Base-by-base conservation (phyloP, 225 moss, liverwort and hornwort species). In the Straminergon stramineum region DNA sequence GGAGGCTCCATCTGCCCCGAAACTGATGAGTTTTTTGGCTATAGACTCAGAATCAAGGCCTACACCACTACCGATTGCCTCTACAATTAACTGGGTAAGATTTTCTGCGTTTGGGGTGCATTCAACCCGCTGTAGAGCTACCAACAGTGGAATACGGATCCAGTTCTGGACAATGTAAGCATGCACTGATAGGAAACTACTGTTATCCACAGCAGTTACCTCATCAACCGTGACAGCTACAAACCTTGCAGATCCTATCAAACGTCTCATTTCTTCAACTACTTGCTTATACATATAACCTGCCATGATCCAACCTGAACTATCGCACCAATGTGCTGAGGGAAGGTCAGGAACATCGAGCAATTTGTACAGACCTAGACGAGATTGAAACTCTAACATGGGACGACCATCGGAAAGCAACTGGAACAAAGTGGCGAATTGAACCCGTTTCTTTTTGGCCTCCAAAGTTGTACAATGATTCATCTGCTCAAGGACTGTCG, bases 81-180 rank as follows among this genome's bases (percentile, higher is more conserved):
- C 17, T 0, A 71, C 26, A 8, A 71, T 71, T 8, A 41, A 7
- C 2, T 23, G 1, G 0, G 5, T 26, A 2, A 41, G 15, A 13
- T 71, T 71, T 4, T 71, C 14, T 0, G 3, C 26, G 5, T 26
- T 39, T 1, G 71, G 26, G 0, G 15, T 14, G 7, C 41, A 73
- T 1, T 41, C 41, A 6, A 73, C 2, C 0, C 41, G 0, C 3
- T 26, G 13, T 1, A 41, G 9, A 5, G 43, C 4, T 2, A 26
- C 8, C 26, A 73, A 15, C 0, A 73, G 1, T 1, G 27, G 26
- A 71, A 73, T 9, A 4, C 15, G 0, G 0, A 73, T 8, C 26
- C 26, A 73, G 27, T 73, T 5, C 5, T 23, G 2, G 0, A 73
- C 43, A 5, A 73, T 23, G 1, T 41, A 73, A 4, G 43, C 26